Base-by-base conservation (phyloP, 148 eudicot genomes). In the Suaeda aralocaspica region DNA sequence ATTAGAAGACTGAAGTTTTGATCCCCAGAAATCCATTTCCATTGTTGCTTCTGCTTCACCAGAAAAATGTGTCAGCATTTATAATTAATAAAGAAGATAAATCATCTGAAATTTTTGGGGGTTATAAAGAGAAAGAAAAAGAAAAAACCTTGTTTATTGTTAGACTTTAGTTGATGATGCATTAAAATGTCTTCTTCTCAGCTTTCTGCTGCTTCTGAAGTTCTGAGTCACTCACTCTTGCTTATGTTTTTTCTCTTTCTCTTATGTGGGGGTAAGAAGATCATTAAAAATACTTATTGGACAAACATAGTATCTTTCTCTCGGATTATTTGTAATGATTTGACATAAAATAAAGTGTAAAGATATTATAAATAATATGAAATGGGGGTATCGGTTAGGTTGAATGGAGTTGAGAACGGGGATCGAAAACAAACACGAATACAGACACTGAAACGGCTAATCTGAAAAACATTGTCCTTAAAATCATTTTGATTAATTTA, bases 1-100 rank as follows among this genome's bases (percentile, higher is more conserved):
- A 76, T 78, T 85, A 25, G 85, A 74, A 57, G 90, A 81, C 33
- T 81, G 85, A 82, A 84, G 66, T 71, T 82, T 86, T 76, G 94
- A 79, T 80, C 88, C 85, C 92, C 82, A 88, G 78, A 82, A 82
- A 69, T 87, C 92, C 73, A 73, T 66, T 61, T 83, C 88, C 89
- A 88, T 88, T 46, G 62, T 66, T 49, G 55, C 49, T 72, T 60
- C 64, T 25, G 55, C 59, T 64, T 42, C 64, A 69, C 62, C 71
- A 25, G n/a, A 16, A 52, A 46, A 71, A 71, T 63, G 44, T 15
- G 53, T 67, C 67, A 71, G 60, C 52, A 57, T n/a, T 42, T n/a
- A n/a, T 6, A 57, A n/a, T n/a, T n/a, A n/a, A n/a, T 0, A 11
- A 44, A 25, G 41, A 36, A 3, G n/a, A n/a, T n/a, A 24, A 30